These are phyloP conservation scores for Cruciata laevipes DNA, from an alignment of 257 asterid species.

Conservation along the genomic window DNA sequence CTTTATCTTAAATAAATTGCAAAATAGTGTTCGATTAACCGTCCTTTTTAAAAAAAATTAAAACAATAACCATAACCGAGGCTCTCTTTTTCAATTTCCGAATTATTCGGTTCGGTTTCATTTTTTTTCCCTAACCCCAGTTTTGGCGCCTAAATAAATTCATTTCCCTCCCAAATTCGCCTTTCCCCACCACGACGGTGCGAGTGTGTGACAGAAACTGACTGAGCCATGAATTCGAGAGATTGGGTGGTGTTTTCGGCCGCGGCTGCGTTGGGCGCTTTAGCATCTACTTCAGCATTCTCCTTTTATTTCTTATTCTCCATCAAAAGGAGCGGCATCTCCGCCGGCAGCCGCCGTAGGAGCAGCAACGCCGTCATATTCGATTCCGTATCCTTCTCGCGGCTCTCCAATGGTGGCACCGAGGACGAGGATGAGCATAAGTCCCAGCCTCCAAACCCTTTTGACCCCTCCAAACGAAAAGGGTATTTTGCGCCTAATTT, in stretches of 20 bases:
- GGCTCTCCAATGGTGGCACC: conserved; percentile 8
- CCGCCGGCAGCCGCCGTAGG: conserved; percentile 1
- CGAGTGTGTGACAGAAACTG: not conserved
- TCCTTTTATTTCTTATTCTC: conserved; percentile 32
- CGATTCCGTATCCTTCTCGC: not conserved
- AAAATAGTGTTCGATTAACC: too few relatives aligned
- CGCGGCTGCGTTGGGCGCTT: conserved; percentile 59
- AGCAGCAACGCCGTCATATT: conserved; percentile 11
- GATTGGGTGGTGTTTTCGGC: conserved; percentile 49
- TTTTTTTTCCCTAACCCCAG: not conserved
- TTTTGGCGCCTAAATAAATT: conserved; percentile 4
- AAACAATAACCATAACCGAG: too few relatives aligned
- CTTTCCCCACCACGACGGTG: not conserved
- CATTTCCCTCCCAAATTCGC: not conserved
- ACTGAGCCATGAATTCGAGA: conserved; percentile 46
- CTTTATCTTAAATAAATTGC: too few relatives aligned
- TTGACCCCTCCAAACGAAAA: conserved; percentile 62
- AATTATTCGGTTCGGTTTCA: too few relatives aligned
- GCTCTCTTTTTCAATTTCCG: too few relatives aligned
- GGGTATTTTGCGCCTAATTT: conserved; percentile 34
- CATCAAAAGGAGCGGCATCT: conserved; percentile 21
- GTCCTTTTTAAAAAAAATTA: too few relatives aligned
- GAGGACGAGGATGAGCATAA: conserved; percentile 16
- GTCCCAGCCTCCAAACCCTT: conserved; percentile 44
- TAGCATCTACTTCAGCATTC: conserved; percentile 44